phyloP scores from a whole-genome alignment of 148 eudicot genomes.

The Rhododendron mucronatum region DNA sequence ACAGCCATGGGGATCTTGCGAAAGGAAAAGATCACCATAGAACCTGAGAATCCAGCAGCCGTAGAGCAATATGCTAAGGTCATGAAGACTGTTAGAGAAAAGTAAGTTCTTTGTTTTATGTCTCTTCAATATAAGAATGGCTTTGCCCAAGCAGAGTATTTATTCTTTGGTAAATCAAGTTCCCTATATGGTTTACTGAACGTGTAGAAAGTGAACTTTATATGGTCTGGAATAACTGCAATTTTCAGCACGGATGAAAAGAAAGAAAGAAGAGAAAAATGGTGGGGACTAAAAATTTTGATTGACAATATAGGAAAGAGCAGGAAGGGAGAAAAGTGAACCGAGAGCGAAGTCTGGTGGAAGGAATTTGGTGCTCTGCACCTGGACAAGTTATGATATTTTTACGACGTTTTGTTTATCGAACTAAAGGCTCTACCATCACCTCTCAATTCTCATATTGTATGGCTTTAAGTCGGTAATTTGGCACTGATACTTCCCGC shows the following conservation, averaged over 20 bases:
- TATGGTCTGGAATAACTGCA: not conserved
- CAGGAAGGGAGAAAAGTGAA: not conserved
- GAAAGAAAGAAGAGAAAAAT: not conserved
- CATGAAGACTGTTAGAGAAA: slow-evolving; percentile 76
- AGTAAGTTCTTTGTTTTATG: slow-evolving; percentile 30
- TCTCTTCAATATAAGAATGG: not conserved
- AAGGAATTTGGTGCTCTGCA: not conserved
- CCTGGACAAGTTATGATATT: not conserved
- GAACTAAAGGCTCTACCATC: not conserved
- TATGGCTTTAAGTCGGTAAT: not conserved
- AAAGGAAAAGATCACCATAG: slow-evolving; percentile 87
- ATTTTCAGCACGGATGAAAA: not conserved
- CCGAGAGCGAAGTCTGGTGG: not conserved
- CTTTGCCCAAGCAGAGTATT: not conserved
- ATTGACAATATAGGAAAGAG: no score
- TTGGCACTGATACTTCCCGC: not conserved
- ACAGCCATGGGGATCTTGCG: slow-evolving; percentile 69
- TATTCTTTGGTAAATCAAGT: not conserved
- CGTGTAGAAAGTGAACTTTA: slow-evolving; percentile 21
- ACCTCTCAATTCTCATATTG: not conserved
- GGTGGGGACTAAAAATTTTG: no score
- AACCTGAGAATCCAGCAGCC: slow-evolving; percentile 82
- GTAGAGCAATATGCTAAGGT: slow-evolving; percentile 78
- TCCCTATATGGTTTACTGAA: slow-evolving; percentile 21
- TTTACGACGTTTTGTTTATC: not conserved